Evolutionary conservation across 305 asterid species (phyloP).

Genomic region (Andrographis paniculata): DNA sequence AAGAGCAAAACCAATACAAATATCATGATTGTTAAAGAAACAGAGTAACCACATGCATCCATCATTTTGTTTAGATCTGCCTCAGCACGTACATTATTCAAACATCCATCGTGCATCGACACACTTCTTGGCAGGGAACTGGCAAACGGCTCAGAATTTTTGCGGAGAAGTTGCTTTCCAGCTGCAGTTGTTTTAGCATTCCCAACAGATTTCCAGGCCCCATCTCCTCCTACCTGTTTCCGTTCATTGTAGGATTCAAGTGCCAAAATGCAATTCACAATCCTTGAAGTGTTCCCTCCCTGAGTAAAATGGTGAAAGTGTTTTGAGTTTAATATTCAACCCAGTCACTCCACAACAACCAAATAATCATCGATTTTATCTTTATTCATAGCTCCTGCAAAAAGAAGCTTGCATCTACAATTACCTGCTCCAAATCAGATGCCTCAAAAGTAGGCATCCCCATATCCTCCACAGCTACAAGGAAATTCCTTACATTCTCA

Average conservation of each 20-base stretch:
- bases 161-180: constrained; percentile 65
- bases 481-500: constrained; percentile 90
- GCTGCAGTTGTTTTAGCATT: constrained; percentile 51
- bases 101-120: constrained; percentile 42
- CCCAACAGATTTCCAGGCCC: constrained; percentile 92
- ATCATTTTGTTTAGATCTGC: constrained; percentile 43
- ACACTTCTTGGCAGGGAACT: constrained; percentile 46
- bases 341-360: too few relatives aligned
- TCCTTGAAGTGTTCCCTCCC: constrained; percentile 95
- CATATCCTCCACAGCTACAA: constrained; percentile 76
- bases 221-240: constrained; percentile 79
- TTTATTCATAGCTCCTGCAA: background rate
- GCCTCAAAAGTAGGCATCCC: constrained; percentile 95
- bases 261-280: constrained; percentile 84
- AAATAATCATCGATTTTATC: background rate
- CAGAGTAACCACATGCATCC: constrained; percentile 31
- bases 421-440: constrained; percentile 92
- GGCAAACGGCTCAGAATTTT: constrained; percentile 75
- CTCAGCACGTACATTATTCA: constrained; percentile 29
- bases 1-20: constrained; percentile 7
- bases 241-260: constrained; percentile 80
- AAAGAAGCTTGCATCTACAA: constrained; percentile 15
- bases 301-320: constrained; percentile 27
- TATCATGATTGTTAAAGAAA: constrained; percentile 15
- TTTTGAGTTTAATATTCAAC: too few relatives aligned